A percentile compares a stretch with the other conserved stretches of the same genome.
Evolutionary conservation across 2,329 filamentous ascomycete genomes (phyloP).

Genomic region (Epichloe scottii): DNA sequence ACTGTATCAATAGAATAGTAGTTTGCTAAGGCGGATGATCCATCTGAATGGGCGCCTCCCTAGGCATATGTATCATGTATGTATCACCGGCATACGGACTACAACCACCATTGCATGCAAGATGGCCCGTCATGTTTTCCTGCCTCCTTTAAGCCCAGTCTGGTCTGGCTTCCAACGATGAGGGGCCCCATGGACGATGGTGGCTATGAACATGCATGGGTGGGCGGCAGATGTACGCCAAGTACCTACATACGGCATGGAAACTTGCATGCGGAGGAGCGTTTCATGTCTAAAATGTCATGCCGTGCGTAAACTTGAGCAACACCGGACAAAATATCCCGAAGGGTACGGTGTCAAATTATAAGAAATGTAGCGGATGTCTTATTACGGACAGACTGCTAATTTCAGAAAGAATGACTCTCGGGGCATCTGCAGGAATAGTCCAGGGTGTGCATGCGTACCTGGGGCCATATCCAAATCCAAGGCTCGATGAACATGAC

Average conservation of each 20-base stretch:
- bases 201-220: conserved; percentile 2
- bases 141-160: neutral
- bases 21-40: no score
- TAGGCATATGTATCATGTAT: neutral
- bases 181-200: neutral
- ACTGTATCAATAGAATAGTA: neutral
- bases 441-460: no score
- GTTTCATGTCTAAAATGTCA: neutral
- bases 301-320: neutral
- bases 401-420: no score
- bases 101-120: neutral
- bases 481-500: no score
- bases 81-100: neutral
- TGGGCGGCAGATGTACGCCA: conserved; percentile 3
- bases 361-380: no score
- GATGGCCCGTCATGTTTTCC: neutral
- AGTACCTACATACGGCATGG: neutral
- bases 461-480: no score
- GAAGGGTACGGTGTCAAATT: no score
- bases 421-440: no score
- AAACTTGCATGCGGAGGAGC: conserved; percentile 3
- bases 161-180: neutral
- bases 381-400: no score
- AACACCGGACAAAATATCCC: neutral
- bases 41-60: no score